Evolutionary conservation across 306 rosid genomes (phyloP).

Genomic region (Senna tora): DNA sequence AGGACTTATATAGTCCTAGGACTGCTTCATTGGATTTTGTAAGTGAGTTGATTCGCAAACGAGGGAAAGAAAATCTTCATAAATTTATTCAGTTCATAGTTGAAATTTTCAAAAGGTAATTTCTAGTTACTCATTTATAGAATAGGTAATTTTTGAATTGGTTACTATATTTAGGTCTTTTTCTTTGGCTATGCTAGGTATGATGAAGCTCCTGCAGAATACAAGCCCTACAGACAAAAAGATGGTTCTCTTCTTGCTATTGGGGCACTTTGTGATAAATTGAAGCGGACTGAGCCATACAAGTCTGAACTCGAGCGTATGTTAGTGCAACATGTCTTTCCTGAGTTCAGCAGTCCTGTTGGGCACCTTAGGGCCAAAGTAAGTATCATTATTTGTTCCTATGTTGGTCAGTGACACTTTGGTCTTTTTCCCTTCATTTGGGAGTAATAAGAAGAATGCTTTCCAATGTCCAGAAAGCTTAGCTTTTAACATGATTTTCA

Average conservation of each 20-base stretch:
- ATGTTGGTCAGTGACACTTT: constrained; percentile 1
- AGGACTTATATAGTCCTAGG: constrained; percentile 95
- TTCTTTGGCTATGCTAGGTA: constrained; percentile 52
- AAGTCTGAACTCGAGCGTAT: constrained; percentile 92
- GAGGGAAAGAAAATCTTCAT: constrained; percentile 94
- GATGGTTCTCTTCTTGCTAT: constrained; percentile 99
- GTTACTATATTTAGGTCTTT: constrained; percentile 21
- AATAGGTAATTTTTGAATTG: constrained; percentile 19
- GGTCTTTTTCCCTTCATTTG: background rate
- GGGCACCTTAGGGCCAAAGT: constrained; percentile 99
- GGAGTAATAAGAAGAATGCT: background rate
- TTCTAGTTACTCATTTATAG: background rate
- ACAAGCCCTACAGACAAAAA: constrained; percentile 87
- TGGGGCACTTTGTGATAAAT: constrained; percentile 94
- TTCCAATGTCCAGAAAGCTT: background rate
- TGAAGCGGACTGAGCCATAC: constrained; percentile 94
- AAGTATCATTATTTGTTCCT: constrained; percentile 16
- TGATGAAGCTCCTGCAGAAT: constrained; percentile 74
- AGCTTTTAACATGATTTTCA: background rate
- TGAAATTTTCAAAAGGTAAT: constrained; percentile 78
- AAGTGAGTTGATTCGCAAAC: constrained; percentile 90
- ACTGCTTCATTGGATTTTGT: constrained; percentile 98
- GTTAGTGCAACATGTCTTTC: constrained; percentile 98
- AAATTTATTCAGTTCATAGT: constrained; percentile 85
- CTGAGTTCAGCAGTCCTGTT: constrained; percentile 88